Conservation (phyloP, 1,139 yeast species). For the Magnusiomyces ingens region DNA sequence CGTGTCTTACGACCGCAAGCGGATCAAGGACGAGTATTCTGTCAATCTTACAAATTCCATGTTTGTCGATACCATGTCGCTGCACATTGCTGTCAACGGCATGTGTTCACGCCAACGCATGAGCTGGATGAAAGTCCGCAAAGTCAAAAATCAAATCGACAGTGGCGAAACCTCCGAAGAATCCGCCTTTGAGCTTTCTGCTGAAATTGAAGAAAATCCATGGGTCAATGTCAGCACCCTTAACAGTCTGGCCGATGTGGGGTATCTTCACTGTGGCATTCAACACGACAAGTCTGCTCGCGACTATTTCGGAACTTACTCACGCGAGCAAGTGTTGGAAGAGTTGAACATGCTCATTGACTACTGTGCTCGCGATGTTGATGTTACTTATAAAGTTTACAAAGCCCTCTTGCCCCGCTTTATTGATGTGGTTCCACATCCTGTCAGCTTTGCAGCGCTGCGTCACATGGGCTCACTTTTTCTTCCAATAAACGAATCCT, state of each 20-base stretch:
- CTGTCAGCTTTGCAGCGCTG: constrained; percentile 88
- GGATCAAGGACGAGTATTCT: constrained; percentile 77
- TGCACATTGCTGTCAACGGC: constrained; percentile 87
- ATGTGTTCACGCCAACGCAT: constrained; percentile 90
- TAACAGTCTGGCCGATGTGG: constrained; percentile 78
- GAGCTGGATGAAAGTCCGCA: constrained; percentile 53
- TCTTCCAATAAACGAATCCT: constrained; percentile 66
- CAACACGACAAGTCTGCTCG: constrained; percentile 61
- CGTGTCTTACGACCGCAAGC: constrained; percentile 83
- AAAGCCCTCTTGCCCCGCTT: constrained; percentile 65
- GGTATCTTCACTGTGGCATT: constrained; percentile 68
- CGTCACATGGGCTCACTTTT: constrained; percentile 69
- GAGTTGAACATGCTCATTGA: constrained; percentile 56
- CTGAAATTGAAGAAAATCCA: constrained; percentile 40
- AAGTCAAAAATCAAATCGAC: constrained; percentile 20
- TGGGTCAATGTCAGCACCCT: constrained; percentile 75
- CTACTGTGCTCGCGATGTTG: constrained; percentile 85
- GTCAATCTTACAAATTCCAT: constrained; percentile 62
- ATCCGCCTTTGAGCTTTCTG: constrained; percentile 9
- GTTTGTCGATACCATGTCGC: constrained; percentile 84
- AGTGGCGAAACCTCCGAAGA: constrained; percentile 19
- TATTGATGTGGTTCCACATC: constrained; percentile 71
- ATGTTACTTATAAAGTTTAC: constrained; percentile 65
- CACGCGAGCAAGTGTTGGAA: constrained; percentile 47
- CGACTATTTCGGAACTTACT: constrained; percentile 52